phyloP scores from a whole-genome alignment of 2,329 filamentous ascomycete genomes.

The Curvularia sp. region DNA sequence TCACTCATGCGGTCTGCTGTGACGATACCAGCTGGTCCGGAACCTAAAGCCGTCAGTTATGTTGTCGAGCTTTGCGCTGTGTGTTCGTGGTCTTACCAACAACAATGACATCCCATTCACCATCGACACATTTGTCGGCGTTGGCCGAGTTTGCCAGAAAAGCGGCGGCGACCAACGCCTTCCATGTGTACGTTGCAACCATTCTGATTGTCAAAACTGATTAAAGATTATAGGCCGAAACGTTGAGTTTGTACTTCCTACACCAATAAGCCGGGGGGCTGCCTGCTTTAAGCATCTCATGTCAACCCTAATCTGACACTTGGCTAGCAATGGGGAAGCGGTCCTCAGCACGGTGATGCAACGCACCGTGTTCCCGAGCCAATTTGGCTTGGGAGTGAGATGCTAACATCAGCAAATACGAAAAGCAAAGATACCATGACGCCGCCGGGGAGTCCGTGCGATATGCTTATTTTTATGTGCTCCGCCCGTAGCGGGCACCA shows the following conservation, averaged over 20 bases:
- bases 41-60: constrained; percentile 28
- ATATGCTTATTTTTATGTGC: constrained; percentile 6
- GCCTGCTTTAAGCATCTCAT: constrained; percentile 11
- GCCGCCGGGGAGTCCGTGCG: constrained; percentile 12
- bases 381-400: constrained; percentile 8
- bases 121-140: constrained; percentile 13
- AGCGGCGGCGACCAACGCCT: constrained; percentile 20
- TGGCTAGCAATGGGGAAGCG: not conserved
- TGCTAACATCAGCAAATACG: constrained; percentile 11
- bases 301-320: constrained; percentile 1
- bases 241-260: not conserved
- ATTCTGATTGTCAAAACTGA: constrained; percentile 6
- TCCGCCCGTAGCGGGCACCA: constrained; percentile 5
- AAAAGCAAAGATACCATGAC: constrained; percentile 13
- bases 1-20: constrained; percentile 61
- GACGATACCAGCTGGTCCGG: constrained; percentile 62
- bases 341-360: constrained; percentile 10
- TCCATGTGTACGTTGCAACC: constrained; percentile 20
- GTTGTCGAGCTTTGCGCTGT: not conserved
- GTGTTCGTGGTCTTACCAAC: constrained; percentile 19
- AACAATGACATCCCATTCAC: constrained; percentile 36
- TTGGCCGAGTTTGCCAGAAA: constrained; percentile 8
- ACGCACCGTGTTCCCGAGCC: constrained; percentile 3
- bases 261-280: not conserved
- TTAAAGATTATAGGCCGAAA: not conserved